Base-by-base conservation (phyloP, 305 asterid species). In the Rubia peregrina region DNA sequence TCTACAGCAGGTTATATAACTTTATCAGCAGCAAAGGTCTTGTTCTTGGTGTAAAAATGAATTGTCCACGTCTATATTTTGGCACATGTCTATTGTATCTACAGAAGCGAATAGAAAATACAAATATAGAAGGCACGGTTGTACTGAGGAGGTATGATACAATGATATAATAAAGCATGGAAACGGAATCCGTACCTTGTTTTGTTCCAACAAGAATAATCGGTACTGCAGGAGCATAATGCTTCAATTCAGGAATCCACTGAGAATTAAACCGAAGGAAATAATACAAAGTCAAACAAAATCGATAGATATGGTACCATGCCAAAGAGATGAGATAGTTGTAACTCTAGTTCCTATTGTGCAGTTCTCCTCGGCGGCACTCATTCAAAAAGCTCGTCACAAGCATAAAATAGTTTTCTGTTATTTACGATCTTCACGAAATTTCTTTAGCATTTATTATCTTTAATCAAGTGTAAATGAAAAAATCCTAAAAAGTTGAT, bases 201-300 rank as follows among this genome's bases (percentile, higher is more conserved):
- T 82, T 79, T 55, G 85, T 79, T 74, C 85, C 85, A 74, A 82
- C 85, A 69, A 82, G 83, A 74, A 82, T 74, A 42, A 79, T 77
- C 30, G 85, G 85, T 33, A 79, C 81, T 19, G 80, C 82, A 65
- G 81, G 76, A 71, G 85, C 81, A 68, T 79, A 79, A 79, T 82
- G 85, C 81, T 79, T 77, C 83, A 82, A 67, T 56, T 82, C 85
- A 72, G 81, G 83, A 75, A 82, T 72, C 85, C 85, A 82, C 85
- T 82, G 80, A 51, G 67, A 65, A 67, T 65, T 71, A 51, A 56
- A 42, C 56, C 42, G 53, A 40, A 76, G 33, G 33, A 21, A 71
- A 57, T 66, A 40, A 26, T 42, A 8, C 40, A 63, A 43, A 43
- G 16, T 6, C 26, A 43, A 7, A 61, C 3, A 22, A 63, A 42